Evolutionary conservation across 2,329 filamentous ascomycete genomes (phyloP).

Genomic region (Ophiostoma triangulosporum): DNA sequence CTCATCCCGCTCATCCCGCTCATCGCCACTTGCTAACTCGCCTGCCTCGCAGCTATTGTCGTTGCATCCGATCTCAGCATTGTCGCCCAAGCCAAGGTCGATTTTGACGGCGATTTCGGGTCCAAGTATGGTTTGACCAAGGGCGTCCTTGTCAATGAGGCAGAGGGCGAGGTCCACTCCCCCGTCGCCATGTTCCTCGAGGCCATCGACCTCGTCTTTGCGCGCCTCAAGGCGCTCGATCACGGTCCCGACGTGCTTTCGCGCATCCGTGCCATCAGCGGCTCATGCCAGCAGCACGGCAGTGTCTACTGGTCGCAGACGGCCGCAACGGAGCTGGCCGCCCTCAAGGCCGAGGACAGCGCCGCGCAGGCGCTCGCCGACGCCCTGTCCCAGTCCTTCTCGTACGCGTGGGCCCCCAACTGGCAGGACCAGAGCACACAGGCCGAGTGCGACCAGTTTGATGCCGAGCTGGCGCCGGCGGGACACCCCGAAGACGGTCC

Average conservation of each 20-base stretch:
- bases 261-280: slow-evolving; percentile 69
- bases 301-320: slow-evolving; percentile 81
- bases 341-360: slow-evolving; percentile 37
- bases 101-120: slow-evolving; percentile 77
- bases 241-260: slow-evolving; percentile 46
- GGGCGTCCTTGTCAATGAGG: slow-evolving; percentile 71
- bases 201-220: slow-evolving; percentile 73
- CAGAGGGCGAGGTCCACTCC: slow-evolving; percentile 79
- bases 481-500: slow-evolving; percentile 33
- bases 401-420: slow-evolving; percentile 80
- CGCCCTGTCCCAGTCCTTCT: slow-evolving; percentile 61
- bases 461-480: slow-evolving; percentile 39
- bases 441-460: slow-evolving; percentile 79
- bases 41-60: slow-evolving; percentile 51
- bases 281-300: slow-evolving; percentile 92
- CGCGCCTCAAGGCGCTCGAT: slow-evolving; percentile 53
- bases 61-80: slow-evolving; percentile 73
- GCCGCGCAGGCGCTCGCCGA: slow-evolving; percentile 51
- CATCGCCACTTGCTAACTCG: not conserved
- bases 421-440: slow-evolving; percentile 98
- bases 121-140: slow-evolving; percentile 68
- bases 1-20: not conserved
- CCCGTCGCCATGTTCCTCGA: slow-evolving; percentile 93
- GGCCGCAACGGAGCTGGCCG: slow-evolving; percentile 50
- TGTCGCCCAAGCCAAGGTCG: slow-evolving; percentile 75